phyloP scores from a whole-genome alignment of 2,329 filamentous ascomycete genomes.

The Allantophomopsis cytisporea region DNA sequence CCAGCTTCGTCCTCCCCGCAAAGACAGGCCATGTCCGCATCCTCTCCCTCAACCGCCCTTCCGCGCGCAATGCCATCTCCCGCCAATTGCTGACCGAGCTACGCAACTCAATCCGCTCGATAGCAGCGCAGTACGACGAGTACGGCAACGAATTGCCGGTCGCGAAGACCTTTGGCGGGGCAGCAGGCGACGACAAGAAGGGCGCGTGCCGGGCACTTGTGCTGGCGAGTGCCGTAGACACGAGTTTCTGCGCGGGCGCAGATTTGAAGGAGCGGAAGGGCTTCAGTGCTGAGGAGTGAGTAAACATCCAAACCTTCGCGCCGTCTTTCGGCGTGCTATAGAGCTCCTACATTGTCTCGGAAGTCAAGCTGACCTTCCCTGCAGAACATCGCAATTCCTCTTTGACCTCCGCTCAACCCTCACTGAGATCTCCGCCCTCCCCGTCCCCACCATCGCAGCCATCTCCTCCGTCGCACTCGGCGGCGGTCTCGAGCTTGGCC shows the following conservation, averaged over 20 bases:
- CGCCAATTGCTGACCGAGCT: constrained; percentile 60
- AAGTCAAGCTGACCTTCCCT: background rate
- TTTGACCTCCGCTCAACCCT: constrained; percentile 64
- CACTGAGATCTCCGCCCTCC: constrained; percentile 56
- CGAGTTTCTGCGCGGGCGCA: constrained; percentile 85
- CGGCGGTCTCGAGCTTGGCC: constrained; percentile 84
- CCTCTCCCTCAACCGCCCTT: constrained; percentile 73
- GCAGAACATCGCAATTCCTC: constrained; percentile 70
- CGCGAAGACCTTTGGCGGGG: constrained; percentile 27
- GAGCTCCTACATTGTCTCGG: too few relatives aligned
- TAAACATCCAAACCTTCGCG: background rate
- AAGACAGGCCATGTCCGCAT: constrained; percentile 76
- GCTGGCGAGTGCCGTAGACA: constrained; percentile 72
- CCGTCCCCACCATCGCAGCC: constrained; percentile 81
- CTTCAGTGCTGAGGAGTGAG: constrained; percentile 65
- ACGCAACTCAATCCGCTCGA: constrained; percentile 55
- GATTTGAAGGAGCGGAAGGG: constrained; percentile 79
- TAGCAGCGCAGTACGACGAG: constrained; percentile 48
- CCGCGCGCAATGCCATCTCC: constrained; percentile 85
- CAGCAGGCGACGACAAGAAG: constrained; percentile 27
- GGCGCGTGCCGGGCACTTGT: constrained; percentile 68
- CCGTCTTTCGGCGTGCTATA: too few relatives aligned
- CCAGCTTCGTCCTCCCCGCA: constrained; percentile 25
- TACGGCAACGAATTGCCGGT: constrained; percentile 35
- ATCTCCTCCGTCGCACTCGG: constrained; percentile 79